A percentile compares a stretch with the other conserved stretches of the same genome.
Evolutionary conservation across 1,284 basidiomycete genomes (phyloP).

Genomic region (Omphalotus olearius): DNA sequence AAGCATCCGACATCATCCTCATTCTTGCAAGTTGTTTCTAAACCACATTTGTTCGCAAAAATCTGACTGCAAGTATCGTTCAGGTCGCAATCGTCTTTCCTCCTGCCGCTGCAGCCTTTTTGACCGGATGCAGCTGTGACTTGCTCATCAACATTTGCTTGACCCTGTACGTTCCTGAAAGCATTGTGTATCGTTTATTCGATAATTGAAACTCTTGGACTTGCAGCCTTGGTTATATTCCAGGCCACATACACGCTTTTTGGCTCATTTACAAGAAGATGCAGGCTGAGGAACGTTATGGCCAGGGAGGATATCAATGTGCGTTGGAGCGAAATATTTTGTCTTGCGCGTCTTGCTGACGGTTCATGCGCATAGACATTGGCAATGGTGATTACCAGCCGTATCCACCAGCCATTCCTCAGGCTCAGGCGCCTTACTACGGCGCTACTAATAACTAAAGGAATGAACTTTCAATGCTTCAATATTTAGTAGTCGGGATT

Average conservation of each 20-base stretch:
- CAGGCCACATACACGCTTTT: constrained; percentile 67
- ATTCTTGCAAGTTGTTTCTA: constrained; percentile 28
- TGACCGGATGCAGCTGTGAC: constrained; percentile 71
- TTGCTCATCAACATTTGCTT: constrained; percentile 62
- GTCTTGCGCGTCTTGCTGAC: neutral
- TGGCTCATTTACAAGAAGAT: constrained; percentile 77
- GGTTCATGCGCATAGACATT: constrained; percentile 34
- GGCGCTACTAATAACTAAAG: constrained; percentile 28
- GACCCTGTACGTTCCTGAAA: constrained; percentile 15
- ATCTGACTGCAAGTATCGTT: neutral
- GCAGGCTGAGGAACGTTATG: constrained; percentile 74
- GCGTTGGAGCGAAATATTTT: constrained; percentile 23
- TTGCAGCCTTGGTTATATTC: constrained; percentile 67
- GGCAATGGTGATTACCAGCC: constrained; percentile 54
- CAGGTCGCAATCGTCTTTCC: constrained; percentile 65
- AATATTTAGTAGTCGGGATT: too few species aligned
- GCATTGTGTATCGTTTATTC: constrained; percentile 21
- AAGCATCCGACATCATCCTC: constrained; percentile 28
- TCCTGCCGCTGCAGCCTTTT: constrained; percentile 57
- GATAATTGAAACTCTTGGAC: neutral
- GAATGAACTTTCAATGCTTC: neutral
- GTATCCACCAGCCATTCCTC: constrained; percentile 27
- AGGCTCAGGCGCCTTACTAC: constrained; percentile 32
- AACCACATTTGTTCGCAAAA: neutral
- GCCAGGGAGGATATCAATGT: constrained; percentile 63